Conservation (phyloP, 345 rosid species). For the Linum tenue region DNA sequence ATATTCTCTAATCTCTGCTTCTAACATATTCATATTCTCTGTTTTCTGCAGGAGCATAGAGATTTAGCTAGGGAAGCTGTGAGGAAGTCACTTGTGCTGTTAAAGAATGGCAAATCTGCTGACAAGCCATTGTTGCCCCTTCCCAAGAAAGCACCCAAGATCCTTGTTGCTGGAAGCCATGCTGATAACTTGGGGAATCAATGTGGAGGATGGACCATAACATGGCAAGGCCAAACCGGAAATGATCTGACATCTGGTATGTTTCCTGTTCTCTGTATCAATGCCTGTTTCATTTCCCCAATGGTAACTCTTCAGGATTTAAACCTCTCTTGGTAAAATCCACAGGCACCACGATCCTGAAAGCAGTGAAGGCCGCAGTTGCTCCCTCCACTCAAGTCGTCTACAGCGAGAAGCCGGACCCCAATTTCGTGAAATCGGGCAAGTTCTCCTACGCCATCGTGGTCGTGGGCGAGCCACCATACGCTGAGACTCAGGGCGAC, state of each 20-base stretch:
- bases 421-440: background rate
- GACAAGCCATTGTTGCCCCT: slow-evolving; percentile 5
- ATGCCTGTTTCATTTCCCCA: background rate
- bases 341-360: slow-evolving; percentile 1
- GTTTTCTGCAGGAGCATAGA: slow-evolving; percentile 2
- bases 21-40: background rate
- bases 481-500: background rate
- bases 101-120: background rate
- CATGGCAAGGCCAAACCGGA: background rate
- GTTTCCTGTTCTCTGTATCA: background rate
- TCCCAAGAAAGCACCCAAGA: slow-evolving; percentile 2
- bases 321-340: background rate
- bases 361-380: background rate
- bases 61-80: slow-evolving; percentile 8
- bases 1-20: background rate
- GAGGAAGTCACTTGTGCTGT: slow-evolving; percentile 1
- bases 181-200: slow-evolving; percentile 3
- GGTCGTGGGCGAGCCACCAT: background rate
- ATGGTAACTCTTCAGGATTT: background rate
- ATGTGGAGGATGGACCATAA: background rate
- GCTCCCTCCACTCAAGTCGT: background rate
- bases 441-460: slow-evolving; percentile 3
- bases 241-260: slow-evolving; percentile 1
- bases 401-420: background rate
- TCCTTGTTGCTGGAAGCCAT: slow-evolving; percentile 6